These are phyloP conservation scores for Dothistroma pini DNA, from an alignment of 2,329 filamentous ascomycete genomes.

Conservation along the genomic window DNA sequence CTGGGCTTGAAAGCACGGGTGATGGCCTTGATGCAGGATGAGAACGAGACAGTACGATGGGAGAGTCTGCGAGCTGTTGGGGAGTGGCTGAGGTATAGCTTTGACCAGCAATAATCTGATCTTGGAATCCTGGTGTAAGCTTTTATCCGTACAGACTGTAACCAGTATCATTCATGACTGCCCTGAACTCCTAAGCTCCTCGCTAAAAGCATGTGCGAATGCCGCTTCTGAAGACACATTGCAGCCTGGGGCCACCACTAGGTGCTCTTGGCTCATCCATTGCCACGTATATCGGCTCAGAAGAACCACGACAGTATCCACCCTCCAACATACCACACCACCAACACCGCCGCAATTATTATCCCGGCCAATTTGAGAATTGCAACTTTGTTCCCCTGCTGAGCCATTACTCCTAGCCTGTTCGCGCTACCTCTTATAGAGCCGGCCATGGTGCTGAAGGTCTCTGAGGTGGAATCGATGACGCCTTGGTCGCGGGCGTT, in stretches of 20 bases:
- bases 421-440: constrained; percentile 79
- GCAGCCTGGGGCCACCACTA: not conserved
- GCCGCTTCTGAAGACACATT: not conserved
- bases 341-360: constrained; percentile 65
- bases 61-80: constrained; percentile 84
- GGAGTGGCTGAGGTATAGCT: constrained; percentile 70
- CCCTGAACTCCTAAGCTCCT: constrained; percentile 1
- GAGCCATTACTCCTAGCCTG: constrained; percentile 84
- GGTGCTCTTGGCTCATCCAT: not conserved
- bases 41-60: constrained; percentile 86
- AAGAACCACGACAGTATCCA: constrained; percentile 26
- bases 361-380: constrained; percentile 87
- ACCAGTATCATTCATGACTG: not conserved
- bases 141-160: not conserved
- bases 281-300: not conserved
- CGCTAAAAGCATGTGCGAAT: not conserved
- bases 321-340: constrained; percentile 66
- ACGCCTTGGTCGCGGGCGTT: constrained; percentile 84
- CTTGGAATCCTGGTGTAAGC: not conserved
- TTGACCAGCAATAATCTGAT: constrained; percentile 41
- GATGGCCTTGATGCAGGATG: constrained; percentile 90
- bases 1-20: constrained; percentile 79
- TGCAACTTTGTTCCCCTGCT: constrained; percentile 83
- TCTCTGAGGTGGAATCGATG: constrained; percentile 84
- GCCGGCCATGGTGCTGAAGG: constrained; percentile 82